Percentiles rank a stretch among this genome's conserved stretches.
phyloP scores from a whole-genome alignment of 495 filamentous ascomycete species.

The Trichodelitschia bisporula region DNA sequence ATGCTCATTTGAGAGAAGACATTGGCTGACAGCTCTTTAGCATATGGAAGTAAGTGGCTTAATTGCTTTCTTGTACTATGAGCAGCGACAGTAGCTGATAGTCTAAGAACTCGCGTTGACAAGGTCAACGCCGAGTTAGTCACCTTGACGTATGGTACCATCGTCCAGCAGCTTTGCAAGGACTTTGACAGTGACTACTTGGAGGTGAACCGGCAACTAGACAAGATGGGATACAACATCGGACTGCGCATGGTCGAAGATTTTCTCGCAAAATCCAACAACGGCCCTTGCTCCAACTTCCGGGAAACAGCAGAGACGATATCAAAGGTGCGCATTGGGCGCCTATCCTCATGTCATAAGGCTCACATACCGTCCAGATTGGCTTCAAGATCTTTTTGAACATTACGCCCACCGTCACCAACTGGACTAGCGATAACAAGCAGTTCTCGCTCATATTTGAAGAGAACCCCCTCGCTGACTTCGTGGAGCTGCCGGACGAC shows the following conservation, averaged over 20 bases:
- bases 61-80: no score
- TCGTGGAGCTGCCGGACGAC: constrained; percentile 92
- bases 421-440: constrained; percentile 89
- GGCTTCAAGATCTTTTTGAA: constrained; percentile 99
- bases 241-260: constrained; percentile 91
- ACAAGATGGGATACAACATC: constrained; percentile 98
- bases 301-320: constrained; percentile 92
- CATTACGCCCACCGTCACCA: constrained; percentile 81
- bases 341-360: no score
- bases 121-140: constrained; percentile 83
- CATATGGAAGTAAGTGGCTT: constrained; percentile 91
- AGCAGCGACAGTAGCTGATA: no score
- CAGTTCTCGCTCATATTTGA: constrained; percentile 91
- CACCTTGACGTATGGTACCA: constrained; percentile 91
- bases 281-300: constrained; percentile 76
- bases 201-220: constrained; percentile 88
- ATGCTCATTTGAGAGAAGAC: no score
- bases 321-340: constrained; percentile 38
- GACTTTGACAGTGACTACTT: constrained; percentile 83
- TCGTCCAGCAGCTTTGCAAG: constrained; percentile 87
- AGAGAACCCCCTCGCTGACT: constrained; percentile 90
- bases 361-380: no score
- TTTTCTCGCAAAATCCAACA: constrained; percentile 83
- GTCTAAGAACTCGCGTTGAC: constrained; percentile 42
- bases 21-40: no score